Evolutionary conservation across 805 yeast species (phyloP).

Genomic region (Wickerhamomyces strasburgensis): DNA sequence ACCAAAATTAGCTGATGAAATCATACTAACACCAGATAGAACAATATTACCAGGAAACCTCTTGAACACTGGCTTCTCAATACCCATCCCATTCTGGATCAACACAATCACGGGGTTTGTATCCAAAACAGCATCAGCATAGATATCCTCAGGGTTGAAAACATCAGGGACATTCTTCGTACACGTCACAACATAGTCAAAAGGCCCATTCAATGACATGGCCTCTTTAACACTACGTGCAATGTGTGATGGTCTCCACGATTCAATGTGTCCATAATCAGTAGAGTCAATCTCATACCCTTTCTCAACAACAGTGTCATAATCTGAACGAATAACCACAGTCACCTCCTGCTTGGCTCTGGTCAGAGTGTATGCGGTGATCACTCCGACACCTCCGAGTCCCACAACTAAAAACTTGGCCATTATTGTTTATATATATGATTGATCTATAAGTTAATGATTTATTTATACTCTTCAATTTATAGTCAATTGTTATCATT

Average conservation of each 20-base stretch:
- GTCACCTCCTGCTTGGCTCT: slow-evolving; percentile 27
- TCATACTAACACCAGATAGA: slow-evolving; percentile 58
- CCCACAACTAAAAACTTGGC: slow-evolving; percentile 54
- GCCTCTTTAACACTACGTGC: slow-evolving; percentile 31
- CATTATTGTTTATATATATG: background rate
- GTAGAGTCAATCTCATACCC: slow-evolving; percentile 56
- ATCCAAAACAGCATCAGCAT: slow-evolving; percentile 43
- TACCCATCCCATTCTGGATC: slow-evolving; percentile 60
- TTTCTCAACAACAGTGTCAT: slow-evolving; percentile 37
- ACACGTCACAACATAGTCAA: slow-evolving; percentile 55
- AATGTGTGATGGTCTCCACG: slow-evolving; percentile 45
- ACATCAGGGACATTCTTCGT: slow-evolving; percentile 68
- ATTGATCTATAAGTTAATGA: too few species aligned
- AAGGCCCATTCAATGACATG: slow-evolving; percentile 26
- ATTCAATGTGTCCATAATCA: slow-evolving; percentile 48
- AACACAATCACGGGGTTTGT: slow-evolving; percentile 46
- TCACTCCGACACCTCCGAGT: slow-evolving; percentile 77
- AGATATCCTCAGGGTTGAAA: slow-evolving; percentile 44
- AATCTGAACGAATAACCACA: slow-evolving; percentile 57
- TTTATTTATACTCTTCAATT: too few species aligned
- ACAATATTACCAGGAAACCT: slow-evolving; percentile 48
- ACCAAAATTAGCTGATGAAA: slow-evolving; percentile 46
- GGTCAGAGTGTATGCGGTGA: slow-evolving; percentile 56
- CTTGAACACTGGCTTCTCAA: slow-evolving; percentile 46
- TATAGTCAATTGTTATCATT: too few species aligned